phyloP scores from a whole-genome alignment of 331 rosid species.

The Pyracantha coccinea region DNA sequence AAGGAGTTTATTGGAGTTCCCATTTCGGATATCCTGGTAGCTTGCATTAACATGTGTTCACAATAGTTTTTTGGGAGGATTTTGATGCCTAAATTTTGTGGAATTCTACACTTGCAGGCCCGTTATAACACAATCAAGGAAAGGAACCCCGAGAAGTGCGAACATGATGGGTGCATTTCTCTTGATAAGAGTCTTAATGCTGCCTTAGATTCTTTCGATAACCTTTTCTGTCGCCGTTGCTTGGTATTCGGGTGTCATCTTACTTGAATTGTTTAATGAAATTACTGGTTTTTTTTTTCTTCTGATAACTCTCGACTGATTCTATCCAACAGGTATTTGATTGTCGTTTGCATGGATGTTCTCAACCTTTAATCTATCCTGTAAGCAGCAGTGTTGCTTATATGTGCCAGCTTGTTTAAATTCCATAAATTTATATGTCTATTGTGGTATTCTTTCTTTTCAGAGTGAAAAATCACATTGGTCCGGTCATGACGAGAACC shows the following conservation, averaged over 20 bases:
- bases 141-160: slow-evolving; percentile 30
- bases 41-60: slow-evolving; percentile 11
- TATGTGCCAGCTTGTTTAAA: slow-evolving; percentile 1
- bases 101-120: slow-evolving; percentile 45
- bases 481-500: slow-evolving; percentile 60
- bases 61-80: slow-evolving; percentile 6
- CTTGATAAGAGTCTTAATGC: slow-evolving; percentile 70
- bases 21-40: slow-evolving; percentile 67
- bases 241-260: slow-evolving; percentile 42
- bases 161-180: slow-evolving; percentile 40
- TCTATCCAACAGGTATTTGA: slow-evolving; percentile 72
- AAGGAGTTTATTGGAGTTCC: slow-evolving; percentile 70
- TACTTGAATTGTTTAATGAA: slow-evolving; percentile 10
- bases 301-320: slow-evolving; percentile 9
- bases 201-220: slow-evolving; percentile 91
- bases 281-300: slow-evolving; percentile 5
- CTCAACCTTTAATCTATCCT: slow-evolving; percentile 66
- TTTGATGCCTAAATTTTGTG: slow-evolving; percentile 1
- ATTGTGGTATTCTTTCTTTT: slow-evolving; percentile 31
- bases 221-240: slow-evolving; percentile 95
- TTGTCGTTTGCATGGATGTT: slow-evolving; percentile 92
- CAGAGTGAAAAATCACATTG: slow-evolving; percentile 80
- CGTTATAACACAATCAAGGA: slow-evolving; percentile 58
- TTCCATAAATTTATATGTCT: slow-evolving; percentile 12
- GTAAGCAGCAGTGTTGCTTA: slow-evolving; percentile 42